phyloP scores from a whole-genome alignment of 306 rosid genomes.

The Citrullus mucosospermus region DNA sequence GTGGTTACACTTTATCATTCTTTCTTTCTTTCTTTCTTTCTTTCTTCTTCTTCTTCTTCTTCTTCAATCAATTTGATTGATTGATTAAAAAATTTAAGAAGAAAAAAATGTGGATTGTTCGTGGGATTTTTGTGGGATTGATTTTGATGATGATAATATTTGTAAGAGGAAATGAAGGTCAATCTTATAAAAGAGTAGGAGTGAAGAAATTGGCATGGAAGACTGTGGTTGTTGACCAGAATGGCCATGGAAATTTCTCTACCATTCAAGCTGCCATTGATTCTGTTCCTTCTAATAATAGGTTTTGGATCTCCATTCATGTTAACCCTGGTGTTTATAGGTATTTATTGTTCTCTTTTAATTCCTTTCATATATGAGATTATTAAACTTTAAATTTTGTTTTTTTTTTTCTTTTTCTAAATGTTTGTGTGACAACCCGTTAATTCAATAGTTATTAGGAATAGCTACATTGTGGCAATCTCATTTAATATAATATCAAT shows the following conservation, averaged over 20 bases:
- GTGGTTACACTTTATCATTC: not conserved
- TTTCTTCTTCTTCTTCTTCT: not conserved
- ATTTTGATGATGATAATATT: not conserved
- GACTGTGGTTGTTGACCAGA: slow-evolving; percentile 28
- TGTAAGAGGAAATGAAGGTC: slow-evolving; percentile 6
- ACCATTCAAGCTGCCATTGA: slow-evolving; percentile 60
- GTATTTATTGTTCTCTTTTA: not conserved
- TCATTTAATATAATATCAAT: too few species aligned
- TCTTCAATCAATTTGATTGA: not conserved
- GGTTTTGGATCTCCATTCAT: slow-evolving; percentile 29
- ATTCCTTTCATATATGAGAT: not conserved
- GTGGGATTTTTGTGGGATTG: not conserved
- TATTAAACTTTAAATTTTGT: too few species aligned
- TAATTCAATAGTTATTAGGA: too few species aligned
- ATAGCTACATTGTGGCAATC: too few species aligned
- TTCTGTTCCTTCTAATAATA: slow-evolving; percentile 44
- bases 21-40: too few species aligned
- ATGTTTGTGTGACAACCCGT: too few species aligned
- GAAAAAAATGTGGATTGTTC: not conserved
- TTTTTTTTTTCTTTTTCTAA: not conserved
- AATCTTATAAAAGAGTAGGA: slow-evolving; percentile 14
- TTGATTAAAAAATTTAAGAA: not conserved
- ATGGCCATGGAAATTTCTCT: slow-evolving; percentile 39
- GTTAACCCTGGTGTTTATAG: slow-evolving; percentile 14
- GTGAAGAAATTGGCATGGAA: slow-evolving; percentile 9